Evolutionary conservation across 805 yeast genomes (phyloP).

Genomic region (Saccharomycopsis fermentans): DNA sequence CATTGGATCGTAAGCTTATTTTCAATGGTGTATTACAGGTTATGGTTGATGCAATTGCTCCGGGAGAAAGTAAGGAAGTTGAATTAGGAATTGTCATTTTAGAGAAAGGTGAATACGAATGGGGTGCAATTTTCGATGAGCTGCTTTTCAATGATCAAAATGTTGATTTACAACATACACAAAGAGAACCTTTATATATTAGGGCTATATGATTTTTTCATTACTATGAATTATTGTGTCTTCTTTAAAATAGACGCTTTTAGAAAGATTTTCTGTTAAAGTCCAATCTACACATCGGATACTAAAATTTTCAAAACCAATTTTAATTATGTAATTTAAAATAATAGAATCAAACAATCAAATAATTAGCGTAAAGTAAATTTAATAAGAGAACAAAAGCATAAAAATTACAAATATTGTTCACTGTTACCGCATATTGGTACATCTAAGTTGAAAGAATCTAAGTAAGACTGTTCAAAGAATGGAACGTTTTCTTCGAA

Average conservation of each 20-base stretch:
- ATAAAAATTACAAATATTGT: too few species aligned
- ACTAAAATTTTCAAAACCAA: too few species aligned
- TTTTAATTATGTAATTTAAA: too few species aligned
- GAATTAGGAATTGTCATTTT: conserved; percentile 53
- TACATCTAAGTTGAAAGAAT: too few species aligned
- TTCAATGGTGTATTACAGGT: conserved; percentile 66
- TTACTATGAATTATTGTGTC: too few species aligned
- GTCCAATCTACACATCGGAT: too few species aligned
- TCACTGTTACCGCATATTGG: too few species aligned
- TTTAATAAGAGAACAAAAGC: too few species aligned
- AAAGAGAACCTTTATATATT: conserved; percentile 30
- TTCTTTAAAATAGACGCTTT: too few species aligned
- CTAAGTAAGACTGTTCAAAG: neutral
- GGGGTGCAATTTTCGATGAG: conserved; percentile 58
- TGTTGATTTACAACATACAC: conserved; percentile 29
- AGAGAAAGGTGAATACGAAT: conserved; percentile 72
- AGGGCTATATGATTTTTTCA: conserved; percentile 17
- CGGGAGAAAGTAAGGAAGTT: conserved; percentile 34
- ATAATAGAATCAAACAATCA: too few species aligned
- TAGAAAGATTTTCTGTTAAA: neutral
- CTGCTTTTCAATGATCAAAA: conserved; percentile 21
- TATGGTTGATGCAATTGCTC: conserved; percentile 32
- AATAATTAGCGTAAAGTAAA: too few species aligned
- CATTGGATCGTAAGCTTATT: conserved; percentile 49
- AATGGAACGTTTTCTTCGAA: neutral